These are phyloP conservation scores for Gossypium longicalyx DNA, from an alignment of 345 rosid genomes.

Conservation along the genomic window DNA sequence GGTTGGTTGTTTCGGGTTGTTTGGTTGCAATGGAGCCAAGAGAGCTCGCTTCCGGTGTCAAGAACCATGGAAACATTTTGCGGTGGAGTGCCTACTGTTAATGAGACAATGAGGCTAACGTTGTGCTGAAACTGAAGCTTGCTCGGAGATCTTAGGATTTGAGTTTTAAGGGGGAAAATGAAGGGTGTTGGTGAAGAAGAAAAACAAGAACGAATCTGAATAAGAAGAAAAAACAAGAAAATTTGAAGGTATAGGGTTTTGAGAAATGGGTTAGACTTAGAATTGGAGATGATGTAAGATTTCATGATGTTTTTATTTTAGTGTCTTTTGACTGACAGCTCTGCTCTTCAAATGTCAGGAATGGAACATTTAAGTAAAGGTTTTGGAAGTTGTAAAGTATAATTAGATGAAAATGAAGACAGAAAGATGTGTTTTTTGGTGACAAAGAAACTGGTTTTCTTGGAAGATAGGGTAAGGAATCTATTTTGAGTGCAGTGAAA, in stretches of 20 bases:
- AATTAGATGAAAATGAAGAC: neutral
- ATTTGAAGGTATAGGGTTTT: neutral
- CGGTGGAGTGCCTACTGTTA: slow-evolving; percentile 82
- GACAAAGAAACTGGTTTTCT: neutral
- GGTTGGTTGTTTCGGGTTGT: slow-evolving; percentile 14
- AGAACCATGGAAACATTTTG: slow-evolving; percentile 26
- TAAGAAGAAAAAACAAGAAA: neutral
- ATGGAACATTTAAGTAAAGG: neutral
- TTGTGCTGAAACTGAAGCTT: slow-evolving; percentile 83
- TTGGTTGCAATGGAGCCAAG: slow-evolving; percentile 43
- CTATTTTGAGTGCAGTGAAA: neutral
- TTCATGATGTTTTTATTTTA: neutral
- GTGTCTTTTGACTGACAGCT: neutral
- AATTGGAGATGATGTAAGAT: neutral
- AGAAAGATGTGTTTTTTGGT: neutral
- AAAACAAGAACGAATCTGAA: neutral
- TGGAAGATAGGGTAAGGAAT: neutral
- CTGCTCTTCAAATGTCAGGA: neutral
- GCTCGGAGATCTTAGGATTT: slow-evolving; percentile 46
- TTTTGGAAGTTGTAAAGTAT: neutral
- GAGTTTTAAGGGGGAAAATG: slow-evolving; percentile 49
- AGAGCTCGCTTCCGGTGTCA: slow-evolving; percentile 1
- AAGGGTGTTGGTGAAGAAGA: neutral
- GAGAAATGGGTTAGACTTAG: neutral
- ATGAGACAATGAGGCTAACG: slow-evolving; percentile 66